These are phyloP conservation scores for Botrytis fragariae DNA, from an alignment of 2,329 filamentous ascomycete genomes.

Conservation along the genomic window DNA sequence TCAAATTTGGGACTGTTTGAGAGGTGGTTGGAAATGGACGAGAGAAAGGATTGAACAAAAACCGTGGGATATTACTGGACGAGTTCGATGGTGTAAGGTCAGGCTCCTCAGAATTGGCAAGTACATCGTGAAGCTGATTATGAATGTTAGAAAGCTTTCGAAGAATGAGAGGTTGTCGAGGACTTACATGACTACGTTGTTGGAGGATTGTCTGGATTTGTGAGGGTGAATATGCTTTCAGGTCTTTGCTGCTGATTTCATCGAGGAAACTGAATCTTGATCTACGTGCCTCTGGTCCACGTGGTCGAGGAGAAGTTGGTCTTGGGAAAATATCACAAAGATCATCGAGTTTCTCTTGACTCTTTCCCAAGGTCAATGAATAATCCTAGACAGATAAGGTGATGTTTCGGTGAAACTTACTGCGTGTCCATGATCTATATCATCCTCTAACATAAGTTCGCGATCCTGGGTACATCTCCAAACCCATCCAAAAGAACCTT, in stretches of 20 bases:
- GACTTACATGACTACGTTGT: conserved; percentile 50
- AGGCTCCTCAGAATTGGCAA: not conserved
- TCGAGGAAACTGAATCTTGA: conserved; percentile 37
- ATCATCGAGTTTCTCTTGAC: conserved; percentile 30
- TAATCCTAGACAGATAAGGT: conserved; percentile 28
- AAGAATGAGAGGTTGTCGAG: not conserved
- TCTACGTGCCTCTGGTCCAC: conserved; percentile 30
- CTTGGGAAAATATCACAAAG: conserved; percentile 30
- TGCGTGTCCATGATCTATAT: conserved; percentile 34
- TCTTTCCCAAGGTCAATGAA: conserved; percentile 19
- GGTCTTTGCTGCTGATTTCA: conserved; percentile 44
- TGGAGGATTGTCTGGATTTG: conserved; percentile 49
- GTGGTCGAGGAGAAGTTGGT: conserved; percentile 26
- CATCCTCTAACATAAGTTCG: conserved; percentile 45
- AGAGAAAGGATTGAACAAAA: conserved; percentile 10
- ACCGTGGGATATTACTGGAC: conserved; percentile 2
- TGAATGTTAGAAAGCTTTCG: not conserved
- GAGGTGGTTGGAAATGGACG: conserved; percentile 11
- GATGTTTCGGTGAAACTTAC: conserved; percentile 28
- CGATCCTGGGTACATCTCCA: conserved; percentile 70
- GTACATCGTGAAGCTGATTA: conserved; percentile 10
- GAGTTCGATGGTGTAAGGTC: not conserved
- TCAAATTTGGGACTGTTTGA: conserved; percentile 1
- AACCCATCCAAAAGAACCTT: conserved; percentile 65
- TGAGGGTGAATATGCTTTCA: conserved; percentile 46